Evolutionary conservation across 176 grass and related monocot genomes (phyloP), one percentile per base, ranked within the genome.

Genomic region (Guadua angustifolia): DNA sequence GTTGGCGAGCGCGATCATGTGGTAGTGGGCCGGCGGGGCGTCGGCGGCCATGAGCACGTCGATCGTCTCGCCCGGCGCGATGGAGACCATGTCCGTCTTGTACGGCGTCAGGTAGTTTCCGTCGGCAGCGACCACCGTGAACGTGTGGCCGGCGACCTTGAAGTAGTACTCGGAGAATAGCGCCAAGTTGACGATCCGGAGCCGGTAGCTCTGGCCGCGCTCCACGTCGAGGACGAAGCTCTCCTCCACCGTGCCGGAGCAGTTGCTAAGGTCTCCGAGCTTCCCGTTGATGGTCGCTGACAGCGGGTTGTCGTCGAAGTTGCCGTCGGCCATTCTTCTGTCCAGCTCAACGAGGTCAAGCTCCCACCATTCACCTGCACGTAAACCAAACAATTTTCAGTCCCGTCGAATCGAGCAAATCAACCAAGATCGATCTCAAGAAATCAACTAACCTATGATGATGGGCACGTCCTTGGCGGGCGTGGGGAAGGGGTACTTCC

Each of bases 81-180:
- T 36, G 57, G 52, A 64, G 40, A 95, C 56, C 47, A 83, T 85
- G 59, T 90, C 62, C 0, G n/a, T 88, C 26, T 35, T 38, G 67
- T 60, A 88, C 22, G 94, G 94, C 17, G 86, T 92, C 1, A 86
- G 71, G 91, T 94, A 94, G 78, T 84, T 86, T 0, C 44, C 82
- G 13, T 95, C 88, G 1, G 67, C 83, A 2, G 63, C 82, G 22
- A 95, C 90, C 62, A 92, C 79, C 2, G 87, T 97, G 45, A 94
- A 75, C 0, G 69, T 77, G 85, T 94, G 91, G 4, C 82, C 72
- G 1, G 75, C 84, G 2, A 92, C 71, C 12, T 68, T 86, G 43
- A 88, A 90, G 81, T 88, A 94, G 77, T 87, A 79, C 46, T 89
- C 87, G 0, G 79, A 82, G 66, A 74, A 88, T 51, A 94, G 75